Percentiles rank a stretch among this genome's conserved stretches.
phyloP scores from a whole-genome alignment of 129 eudicot genomes.

The Calendula officinalis region DNA sequence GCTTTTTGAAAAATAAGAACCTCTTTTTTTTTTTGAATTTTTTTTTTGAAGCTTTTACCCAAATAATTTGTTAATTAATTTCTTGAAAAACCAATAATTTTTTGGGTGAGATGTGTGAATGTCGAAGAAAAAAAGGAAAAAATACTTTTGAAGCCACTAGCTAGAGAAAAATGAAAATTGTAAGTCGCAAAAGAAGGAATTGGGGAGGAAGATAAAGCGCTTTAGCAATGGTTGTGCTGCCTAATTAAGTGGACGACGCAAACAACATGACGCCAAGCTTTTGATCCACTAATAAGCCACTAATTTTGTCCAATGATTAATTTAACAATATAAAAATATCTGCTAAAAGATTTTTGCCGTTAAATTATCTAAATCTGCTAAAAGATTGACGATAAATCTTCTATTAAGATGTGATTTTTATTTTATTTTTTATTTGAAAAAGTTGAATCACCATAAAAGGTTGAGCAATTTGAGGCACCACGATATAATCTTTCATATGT shows the following conservation, averaged over 20 bases:
- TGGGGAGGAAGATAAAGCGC: constrained; percentile 16
- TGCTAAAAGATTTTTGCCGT: background rate
- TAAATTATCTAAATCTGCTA: background rate
- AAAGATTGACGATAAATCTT: background rate
- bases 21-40: too few species aligned
- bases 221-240: constrained; percentile 17
- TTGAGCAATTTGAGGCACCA: constrained; percentile 4
- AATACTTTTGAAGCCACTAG: constrained; percentile 8
- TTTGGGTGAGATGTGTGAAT: background rate
- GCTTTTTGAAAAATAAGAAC: too few species aligned
- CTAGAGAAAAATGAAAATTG: constrained; percentile 5
- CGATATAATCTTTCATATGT: background rate
- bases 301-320: background rate
- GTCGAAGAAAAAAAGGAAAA: constrained; percentile 1
- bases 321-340: background rate
- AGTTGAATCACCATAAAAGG: background rate
- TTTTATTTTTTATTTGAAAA: too few species aligned
- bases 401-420: background rate
- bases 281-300: constrained; percentile 11
- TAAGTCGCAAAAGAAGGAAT: constrained; percentile 1
- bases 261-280: constrained; percentile 23
- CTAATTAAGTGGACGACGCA: constrained; percentile 28
- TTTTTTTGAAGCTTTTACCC: too few species aligned
- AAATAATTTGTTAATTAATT: too few species aligned
- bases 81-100: background rate